phyloP scores from a whole-genome alignment of 129 eudicot genomes.

The Escallonia herrerae region DNA sequence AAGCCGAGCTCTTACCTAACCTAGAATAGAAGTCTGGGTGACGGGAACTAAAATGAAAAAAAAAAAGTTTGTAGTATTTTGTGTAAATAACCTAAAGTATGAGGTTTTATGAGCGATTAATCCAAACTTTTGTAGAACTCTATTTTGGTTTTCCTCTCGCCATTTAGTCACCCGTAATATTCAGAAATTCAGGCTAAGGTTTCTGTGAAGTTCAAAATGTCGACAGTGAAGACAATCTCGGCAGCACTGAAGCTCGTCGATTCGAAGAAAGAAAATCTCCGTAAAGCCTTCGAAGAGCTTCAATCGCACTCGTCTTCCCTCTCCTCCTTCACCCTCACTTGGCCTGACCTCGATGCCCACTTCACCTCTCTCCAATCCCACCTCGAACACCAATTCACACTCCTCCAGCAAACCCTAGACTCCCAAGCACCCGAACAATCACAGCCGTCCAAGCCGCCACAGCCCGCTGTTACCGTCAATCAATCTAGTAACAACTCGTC shows the following conservation, averaged over 20 bases:
- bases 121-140: no score
- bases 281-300: constrained; percentile 31
- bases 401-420: constrained; percentile 17
- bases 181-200: background rate
- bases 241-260: constrained; percentile 27
- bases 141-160: no score
- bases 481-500: constrained; percentile 1
- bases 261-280: constrained; percentile 22
- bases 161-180: no score
- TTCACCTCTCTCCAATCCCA: constrained; percentile 24
- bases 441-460: background rate
- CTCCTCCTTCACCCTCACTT: constrained; percentile 25
- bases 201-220: background rate
- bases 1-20: no score
- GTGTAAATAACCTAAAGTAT: no score
- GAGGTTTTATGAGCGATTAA: no score
- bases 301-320: constrained; percentile 20
- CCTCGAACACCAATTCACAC: constrained; percentile 18
- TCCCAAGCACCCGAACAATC: constrained; percentile 1
- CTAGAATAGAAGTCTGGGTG: no score
- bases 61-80: no score
- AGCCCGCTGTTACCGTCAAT: no score
- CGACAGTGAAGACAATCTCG: constrained; percentile 24
- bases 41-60: no score
- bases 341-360: constrained; percentile 40